Evolutionary conservation across 2,329 filamentous ascomycete species (phyloP), one percentile per base, ranked within the genome.

Genomic region (Mollisia scopiformis): DNA sequence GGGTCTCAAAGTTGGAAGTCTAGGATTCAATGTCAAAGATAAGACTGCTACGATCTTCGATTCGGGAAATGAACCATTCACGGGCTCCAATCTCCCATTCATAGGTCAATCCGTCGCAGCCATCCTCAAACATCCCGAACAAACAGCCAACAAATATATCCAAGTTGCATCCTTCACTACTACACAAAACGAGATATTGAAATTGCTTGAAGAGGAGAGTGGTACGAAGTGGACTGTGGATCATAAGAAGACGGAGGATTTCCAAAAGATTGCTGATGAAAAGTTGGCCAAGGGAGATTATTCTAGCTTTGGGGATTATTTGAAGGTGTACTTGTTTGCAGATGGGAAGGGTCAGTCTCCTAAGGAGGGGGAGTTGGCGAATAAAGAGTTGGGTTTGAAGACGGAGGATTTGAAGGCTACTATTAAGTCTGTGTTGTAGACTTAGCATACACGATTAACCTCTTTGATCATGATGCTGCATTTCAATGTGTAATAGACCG

Each of bases 1-100:
- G 63, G 58, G 61, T 21, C 30, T 65, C n/a, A 46, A 50, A 39
- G 71, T 72, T 10, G 79, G 80, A 1, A 80, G 84, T 62, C 69
- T 86, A 1, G 84, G 82, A 39, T 78, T 87, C 62, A 76, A 85
- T 61, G 68, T 81, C 39, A 63, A 75, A 10, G 74, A 75, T 27
- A 82, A 81, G 62, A 83, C 77, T 0, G 83, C 80, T 1, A 82
- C 76, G 0, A 63, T 77, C 41, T 74, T 65, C 53, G 70, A 72
- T 57, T 68, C 69, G 11, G 74, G 74, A 7, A 63, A 70, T n/a
- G 61, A 63, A n/a, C 57, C 55, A 3, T 67, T 66, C 54, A 57
- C 53, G 4, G 51, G 53, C 14, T 59, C 61, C 11, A 68, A 59
- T 41, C 52, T 77, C 2, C 33, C 41, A 6, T 57, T 58, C n/a